Evolutionary conservation across 1,139 yeast species (phyloP).

Genomic region (Pneumocystis oryctolagi): DNA sequence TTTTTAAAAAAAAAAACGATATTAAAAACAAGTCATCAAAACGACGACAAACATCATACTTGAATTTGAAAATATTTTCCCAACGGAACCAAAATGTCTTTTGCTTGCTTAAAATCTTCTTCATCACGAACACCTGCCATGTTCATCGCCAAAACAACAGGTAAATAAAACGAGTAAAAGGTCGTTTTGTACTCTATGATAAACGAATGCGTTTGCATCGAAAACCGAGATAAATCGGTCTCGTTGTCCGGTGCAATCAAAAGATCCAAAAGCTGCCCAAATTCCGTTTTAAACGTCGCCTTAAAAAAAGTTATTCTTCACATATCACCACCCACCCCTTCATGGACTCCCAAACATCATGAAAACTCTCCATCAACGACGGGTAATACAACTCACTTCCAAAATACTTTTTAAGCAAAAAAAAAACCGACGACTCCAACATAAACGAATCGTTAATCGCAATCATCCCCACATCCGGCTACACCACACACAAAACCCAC

Average conservation of each 20-base stretch:
- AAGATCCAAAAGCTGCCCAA: slow-evolving; percentile 89
- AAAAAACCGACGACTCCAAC: slow-evolving; percentile 89
- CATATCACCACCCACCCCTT: no score
- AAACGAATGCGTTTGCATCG: slow-evolving; percentile 79
- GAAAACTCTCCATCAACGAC: slow-evolving; percentile 78
- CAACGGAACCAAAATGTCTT: slow-evolving; percentile 74
- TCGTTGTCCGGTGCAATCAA: slow-evolving; percentile 94
- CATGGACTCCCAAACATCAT: slow-evolving; percentile 20
- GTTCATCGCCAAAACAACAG: slow-evolving; percentile 93
- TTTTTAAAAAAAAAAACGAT: background rate
- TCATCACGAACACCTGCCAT: slow-evolving; percentile 66
- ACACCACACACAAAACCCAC: no score
- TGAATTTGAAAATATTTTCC: slow-evolving; percentile 99
- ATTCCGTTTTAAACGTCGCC: slow-evolving; percentile 92
- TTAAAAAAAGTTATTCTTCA: background rate
- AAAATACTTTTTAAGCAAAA: slow-evolving; percentile 79
- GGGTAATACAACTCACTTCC: slow-evolving; percentile 67
- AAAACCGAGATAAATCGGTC: slow-evolving; percentile 76
- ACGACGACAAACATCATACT: slow-evolving; percentile 15
- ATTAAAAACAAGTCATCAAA: no score
- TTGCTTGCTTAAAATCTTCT: slow-evolving; percentile 72
- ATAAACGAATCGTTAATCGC: slow-evolving; percentile 96
- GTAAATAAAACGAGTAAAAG: slow-evolving; percentile 89
- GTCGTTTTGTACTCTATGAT: slow-evolving; percentile 96
- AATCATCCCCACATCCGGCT: slow-evolving; percentile 32